Percentiles rank a stretch among this genome's conserved stretches.
These are phyloP conservation scores for Solanum sparsipilum DNA, from an alignment of 257 asterid genomes.

Conservation along the genomic window DNA sequence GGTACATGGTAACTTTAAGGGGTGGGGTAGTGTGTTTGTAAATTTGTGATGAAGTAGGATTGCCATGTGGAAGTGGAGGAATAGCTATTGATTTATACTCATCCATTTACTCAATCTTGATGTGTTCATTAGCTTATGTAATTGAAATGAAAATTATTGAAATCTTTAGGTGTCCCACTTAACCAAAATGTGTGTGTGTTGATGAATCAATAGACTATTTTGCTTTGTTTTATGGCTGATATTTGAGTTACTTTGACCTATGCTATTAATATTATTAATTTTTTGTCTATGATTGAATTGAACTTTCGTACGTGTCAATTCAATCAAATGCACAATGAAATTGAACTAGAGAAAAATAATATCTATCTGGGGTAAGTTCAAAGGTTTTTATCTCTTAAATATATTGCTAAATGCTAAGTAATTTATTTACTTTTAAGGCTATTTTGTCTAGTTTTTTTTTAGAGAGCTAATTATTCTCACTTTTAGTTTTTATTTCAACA, in stretches of 20 bases:
- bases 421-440: no score
- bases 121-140: neutral
- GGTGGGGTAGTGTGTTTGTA: neutral
- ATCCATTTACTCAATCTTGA: neutral
- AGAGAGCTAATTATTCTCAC: no score
- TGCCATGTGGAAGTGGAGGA: slow-evolving; percentile 15
- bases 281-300: slow-evolving; percentile 1
- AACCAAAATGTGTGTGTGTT: neutral
- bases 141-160: neutral
- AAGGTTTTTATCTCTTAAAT: neutral
- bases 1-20: neutral
- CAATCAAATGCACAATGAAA: neutral
- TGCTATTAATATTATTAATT: neutral
- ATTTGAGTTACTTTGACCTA: neutral
- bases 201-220: neutral
- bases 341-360: neutral
- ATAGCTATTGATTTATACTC: neutral
- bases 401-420: no score
- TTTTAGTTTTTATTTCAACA: no score
- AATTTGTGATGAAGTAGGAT: slow-evolving; percentile 2
- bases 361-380: neutral
- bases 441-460: no score
- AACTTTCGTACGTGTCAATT: neutral
- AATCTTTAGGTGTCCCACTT: neutral
- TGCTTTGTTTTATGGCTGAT: slow-evolving; percentile 2